A percentile compares a stretch with the other conserved stretches of the same genome.
phyloP scores from a whole-genome alignment of 768 basidiomycete genomes.

The Hericium alpestre region DNA sequence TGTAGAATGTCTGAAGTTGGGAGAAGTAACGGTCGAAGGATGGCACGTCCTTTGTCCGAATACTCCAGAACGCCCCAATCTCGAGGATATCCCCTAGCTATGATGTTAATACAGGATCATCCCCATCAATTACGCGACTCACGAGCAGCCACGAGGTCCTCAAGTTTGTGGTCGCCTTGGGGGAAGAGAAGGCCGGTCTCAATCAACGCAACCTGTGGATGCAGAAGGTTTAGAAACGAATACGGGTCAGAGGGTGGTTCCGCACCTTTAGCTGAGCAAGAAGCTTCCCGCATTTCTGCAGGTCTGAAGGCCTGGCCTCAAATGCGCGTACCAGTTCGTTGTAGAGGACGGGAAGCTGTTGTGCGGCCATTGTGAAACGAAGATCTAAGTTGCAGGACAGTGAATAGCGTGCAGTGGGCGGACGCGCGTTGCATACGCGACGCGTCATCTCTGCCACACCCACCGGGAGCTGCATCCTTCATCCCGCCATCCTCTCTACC shows the following conservation, averaged over 20 bases:
- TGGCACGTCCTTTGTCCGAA: constrained; percentile 78
- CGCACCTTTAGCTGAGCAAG: constrained; percentile 69
- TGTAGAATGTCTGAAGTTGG: constrained; percentile 84
- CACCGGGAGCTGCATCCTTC: constrained; percentile 9
- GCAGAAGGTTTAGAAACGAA: neutral
- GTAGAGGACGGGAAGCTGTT: constrained; percentile 50
- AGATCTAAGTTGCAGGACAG: constrained; percentile 13
- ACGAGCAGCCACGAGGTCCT: constrained; percentile 42
- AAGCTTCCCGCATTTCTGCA: constrained; percentile 52
- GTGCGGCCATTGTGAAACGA: constrained; percentile 32
- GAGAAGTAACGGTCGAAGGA: constrained; percentile 94
- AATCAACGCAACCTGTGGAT: constrained; percentile 58
- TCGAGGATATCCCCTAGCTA: constrained; percentile 82
- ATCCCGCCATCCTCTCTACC: constrained; percentile 13
- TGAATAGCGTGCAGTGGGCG: neutral
- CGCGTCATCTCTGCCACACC: constrained; percentile 23
- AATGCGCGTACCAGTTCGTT: constrained; percentile 60
- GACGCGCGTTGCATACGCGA: constrained; percentile 12
- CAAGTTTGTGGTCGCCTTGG: constrained; percentile 46
- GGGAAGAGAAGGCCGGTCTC: constrained; percentile 71
- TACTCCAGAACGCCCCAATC: constrained; percentile 90
- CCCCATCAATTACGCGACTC: neutral
- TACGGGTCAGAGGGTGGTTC: neutral
- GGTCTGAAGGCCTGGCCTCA: constrained; percentile 50
- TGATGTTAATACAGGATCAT: neutral